Percentiles rank a stretch among this genome's conserved stretches.
Conservation (phyloP, 306 rosid genomes). For the Styphnolobium japonicum region DNA sequence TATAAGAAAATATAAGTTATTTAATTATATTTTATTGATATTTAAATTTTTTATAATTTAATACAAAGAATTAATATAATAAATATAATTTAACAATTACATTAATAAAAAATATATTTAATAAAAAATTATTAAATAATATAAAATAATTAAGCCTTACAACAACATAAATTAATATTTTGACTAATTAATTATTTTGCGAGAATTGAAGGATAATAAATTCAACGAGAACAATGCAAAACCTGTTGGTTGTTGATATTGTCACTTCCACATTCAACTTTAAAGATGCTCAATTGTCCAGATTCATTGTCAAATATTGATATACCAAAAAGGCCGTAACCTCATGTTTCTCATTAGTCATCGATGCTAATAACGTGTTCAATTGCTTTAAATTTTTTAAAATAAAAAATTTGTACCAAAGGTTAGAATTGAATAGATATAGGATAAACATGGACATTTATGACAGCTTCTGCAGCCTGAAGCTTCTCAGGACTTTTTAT, state of each 20-base stretch:
- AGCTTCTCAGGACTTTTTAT: neutral
- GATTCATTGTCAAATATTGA: neutral
- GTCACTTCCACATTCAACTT: neutral
- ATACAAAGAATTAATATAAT: too few relatives aligned
- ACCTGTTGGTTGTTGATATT: neutral
- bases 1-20: too few relatives aligned
- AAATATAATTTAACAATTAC: too few relatives aligned
- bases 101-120: too few relatives aligned
- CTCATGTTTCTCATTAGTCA: neutral
- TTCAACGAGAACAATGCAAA: neutral
- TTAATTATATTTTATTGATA: too few relatives aligned
- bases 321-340: neutral
- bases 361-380: neutral
- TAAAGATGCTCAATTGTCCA: neutral
- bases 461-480: neutral
- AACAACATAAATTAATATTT: too few relatives aligned
- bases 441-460: slow-evolving; percentile 12
- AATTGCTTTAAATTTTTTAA: neutral
- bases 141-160: too few relatives aligned
- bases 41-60: too few relatives aligned
- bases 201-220: neutral
- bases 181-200: too few relatives aligned
- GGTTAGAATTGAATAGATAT: neutral
- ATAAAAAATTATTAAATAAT: too few relatives aligned
- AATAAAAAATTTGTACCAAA: neutral